Evolutionary conservation across 140 eudicot species (phyloP).

Genomic region (Anethum foeniculum): DNA sequence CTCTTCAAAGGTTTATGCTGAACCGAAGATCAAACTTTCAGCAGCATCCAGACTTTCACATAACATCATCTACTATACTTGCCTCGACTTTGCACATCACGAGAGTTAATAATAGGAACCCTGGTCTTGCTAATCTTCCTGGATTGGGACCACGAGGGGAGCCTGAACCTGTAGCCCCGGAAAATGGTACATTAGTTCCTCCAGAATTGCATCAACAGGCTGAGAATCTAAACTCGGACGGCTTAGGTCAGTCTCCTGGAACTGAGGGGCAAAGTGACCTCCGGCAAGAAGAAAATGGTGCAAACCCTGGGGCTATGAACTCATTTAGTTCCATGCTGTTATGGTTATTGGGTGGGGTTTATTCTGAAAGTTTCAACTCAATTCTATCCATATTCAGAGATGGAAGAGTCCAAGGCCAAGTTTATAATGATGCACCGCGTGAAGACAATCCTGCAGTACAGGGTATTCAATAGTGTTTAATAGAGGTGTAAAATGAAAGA

Average conservation of each 20-base stretch:
- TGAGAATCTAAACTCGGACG: slow-evolving; percentile 26
- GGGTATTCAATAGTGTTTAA: slow-evolving; percentile 28
- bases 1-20: slow-evolving; percentile 86
- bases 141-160: slow-evolving; percentile 30
- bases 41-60: slow-evolving; percentile 92
- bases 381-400: slow-evolving; percentile 79
- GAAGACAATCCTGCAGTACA: slow-evolving; percentile 49
- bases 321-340: slow-evolving; percentile 79
- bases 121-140: slow-evolving; percentile 28
- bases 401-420: slow-evolving; percentile 72
- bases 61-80: slow-evolving; percentile 86
- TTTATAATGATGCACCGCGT: slow-evolving; percentile 39
- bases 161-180: slow-evolving; percentile 25
- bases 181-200: slow-evolving; percentile 29
- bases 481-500: not conserved
- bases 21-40: slow-evolving; percentile 78
- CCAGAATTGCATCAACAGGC: slow-evolving; percentile 35
- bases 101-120: slow-evolving; percentile 58
- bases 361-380: slow-evolving; percentile 84
- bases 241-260: slow-evolving; percentile 30
- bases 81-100: slow-evolving; percentile 94
- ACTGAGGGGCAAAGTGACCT: slow-evolving; percentile 28
- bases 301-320: slow-evolving; percentile 63
- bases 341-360: slow-evolving; percentile 87
- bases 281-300: slow-evolving; percentile 42